These are phyloP conservation scores for Raffaelea ambrosiae DNA, from an alignment of 2,329 filamentous ascomycete species.

Conservation along the genomic window DNA sequence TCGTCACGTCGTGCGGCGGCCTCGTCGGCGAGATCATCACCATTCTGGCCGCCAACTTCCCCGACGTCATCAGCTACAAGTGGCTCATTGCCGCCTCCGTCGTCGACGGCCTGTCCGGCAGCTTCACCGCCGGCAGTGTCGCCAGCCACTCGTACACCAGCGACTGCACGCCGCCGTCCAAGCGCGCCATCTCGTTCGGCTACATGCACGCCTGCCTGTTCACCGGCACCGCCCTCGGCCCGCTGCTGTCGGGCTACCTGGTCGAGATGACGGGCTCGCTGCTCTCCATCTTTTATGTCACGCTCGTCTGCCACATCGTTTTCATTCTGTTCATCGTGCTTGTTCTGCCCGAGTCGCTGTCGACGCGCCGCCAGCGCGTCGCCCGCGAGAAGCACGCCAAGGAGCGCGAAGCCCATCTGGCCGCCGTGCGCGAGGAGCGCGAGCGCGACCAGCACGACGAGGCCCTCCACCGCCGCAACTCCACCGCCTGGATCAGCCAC, in stretches of 20 bases:
- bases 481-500: not conserved
- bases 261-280: constrained; percentile 68
- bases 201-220: constrained; percentile 88
- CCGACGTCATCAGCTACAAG: constrained; percentile 64
- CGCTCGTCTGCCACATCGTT: constrained; percentile 60
- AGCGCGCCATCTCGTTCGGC: constrained; percentile 74
- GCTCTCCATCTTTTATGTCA: constrained; percentile 77
- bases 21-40: constrained; percentile 67
- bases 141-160: constrained; percentile 79
- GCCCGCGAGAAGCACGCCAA: constrained; percentile 60
- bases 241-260: constrained; percentile 70
- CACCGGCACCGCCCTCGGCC: constrained; percentile 78
- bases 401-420: constrained; percentile 31
- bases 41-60: constrained; percentile 68
- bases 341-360: constrained; percentile 76
- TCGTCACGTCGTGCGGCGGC: constrained; percentile 65
- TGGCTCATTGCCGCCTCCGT: constrained; percentile 70
- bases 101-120: constrained; percentile 78
- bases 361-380: constrained; percentile 57
- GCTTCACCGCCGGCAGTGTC: constrained; percentile 73
- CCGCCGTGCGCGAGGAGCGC: constrained; percentile 10
- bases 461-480: not conserved
- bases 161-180: constrained; percentile 76
- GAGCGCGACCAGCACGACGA: constrained; percentile 5
- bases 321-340: constrained; percentile 68